phyloP scores from a whole-genome alignment of 768 basidiomycete genomes.

The Tephrocybe sp. region DNA sequence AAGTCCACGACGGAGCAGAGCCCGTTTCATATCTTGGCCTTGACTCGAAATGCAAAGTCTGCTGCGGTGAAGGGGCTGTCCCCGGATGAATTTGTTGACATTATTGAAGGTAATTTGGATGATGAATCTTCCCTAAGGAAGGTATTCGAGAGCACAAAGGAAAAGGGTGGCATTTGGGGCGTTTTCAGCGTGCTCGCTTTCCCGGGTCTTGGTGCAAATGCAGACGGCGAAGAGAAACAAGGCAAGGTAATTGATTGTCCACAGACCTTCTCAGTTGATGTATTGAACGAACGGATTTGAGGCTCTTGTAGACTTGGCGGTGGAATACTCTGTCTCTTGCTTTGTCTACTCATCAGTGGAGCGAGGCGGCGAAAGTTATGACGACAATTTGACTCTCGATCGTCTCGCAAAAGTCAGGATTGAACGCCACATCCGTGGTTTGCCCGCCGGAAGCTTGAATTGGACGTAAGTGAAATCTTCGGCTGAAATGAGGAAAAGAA shows the following conservation, averaged over 20 bases:
- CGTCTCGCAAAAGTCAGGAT: constrained; percentile 34
- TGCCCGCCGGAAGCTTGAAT: constrained; percentile 26
- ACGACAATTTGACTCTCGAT: constrained; percentile 26
- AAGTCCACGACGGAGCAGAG: constrained; percentile 1
- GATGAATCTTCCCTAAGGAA: constrained; percentile 23
- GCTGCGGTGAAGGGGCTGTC: constrained; percentile 24
- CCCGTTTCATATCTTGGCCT: constrained; percentile 31
- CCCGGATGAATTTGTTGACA: constrained; percentile 24
- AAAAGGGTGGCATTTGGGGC: constrained; percentile 31
- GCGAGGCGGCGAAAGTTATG: constrained; percentile 33
- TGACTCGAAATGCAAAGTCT: constrained; percentile 33
- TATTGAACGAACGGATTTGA: constrained; percentile 6
- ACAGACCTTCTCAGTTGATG: neutral
- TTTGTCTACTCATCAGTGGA: constrained; percentile 38
- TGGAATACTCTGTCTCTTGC: constrained; percentile 32
- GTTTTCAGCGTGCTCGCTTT: constrained; percentile 38
- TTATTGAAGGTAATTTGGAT: constrained; percentile 36
- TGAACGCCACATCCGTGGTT: constrained; percentile 31
- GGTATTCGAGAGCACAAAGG: constrained; percentile 33
- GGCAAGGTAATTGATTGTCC: constrained; percentile 32
- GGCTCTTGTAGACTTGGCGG: constrained; percentile 33
- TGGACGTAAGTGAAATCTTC: constrained; percentile 33
- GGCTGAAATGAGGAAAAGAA: neutral
- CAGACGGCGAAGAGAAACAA: constrained; percentile 36
- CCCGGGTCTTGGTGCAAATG: constrained; percentile 39